phyloP scores from a whole-genome alignment of 306 rosid species.

The Bauhinia variegata region DNA sequence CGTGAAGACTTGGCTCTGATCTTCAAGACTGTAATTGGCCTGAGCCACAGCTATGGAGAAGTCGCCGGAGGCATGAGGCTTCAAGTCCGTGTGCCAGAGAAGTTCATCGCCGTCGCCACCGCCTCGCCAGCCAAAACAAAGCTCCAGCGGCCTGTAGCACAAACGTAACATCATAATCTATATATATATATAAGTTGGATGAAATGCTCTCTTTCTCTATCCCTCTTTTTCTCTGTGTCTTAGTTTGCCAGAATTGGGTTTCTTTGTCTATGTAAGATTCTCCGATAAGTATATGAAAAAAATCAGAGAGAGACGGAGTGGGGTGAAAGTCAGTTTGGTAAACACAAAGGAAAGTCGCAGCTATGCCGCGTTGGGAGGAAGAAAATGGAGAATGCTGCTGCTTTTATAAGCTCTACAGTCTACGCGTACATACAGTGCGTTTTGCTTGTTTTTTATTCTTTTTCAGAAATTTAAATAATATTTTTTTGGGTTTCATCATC shows the following conservation, averaged over 20 bases:
- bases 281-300: slow-evolving; percentile 18
- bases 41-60: slow-evolving; percentile 96
- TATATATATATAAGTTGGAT: too few relatives aligned
- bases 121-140: slow-evolving; percentile 53
- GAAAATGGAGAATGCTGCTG: not conserved
- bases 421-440: slow-evolving; percentile 15
- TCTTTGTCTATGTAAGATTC: not conserved
- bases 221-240: too few relatives aligned
- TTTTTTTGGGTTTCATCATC: too few relatives aligned
- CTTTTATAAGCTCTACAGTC: too few relatives aligned
- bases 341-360: slow-evolving; percentile 30
- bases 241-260: not conserved
- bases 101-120: slow-evolving; percentile 65
- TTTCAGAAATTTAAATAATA: too few relatives aligned
- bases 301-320: slow-evolving; percentile 12
- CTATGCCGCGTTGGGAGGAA: slow-evolving; percentile 46
- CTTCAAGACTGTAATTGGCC: slow-evolving; percentile 84
- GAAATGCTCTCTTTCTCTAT: too few relatives aligned
- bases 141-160: slow-evolving; percentile 53
- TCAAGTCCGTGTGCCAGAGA: slow-evolving; percentile 88
- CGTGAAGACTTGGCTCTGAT: slow-evolving; percentile 91
- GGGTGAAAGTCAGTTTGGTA: slow-evolving; percentile 15
- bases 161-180: slow-evolving; percentile 64
- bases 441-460: too few relatives aligned
- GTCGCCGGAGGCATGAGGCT: slow-evolving; percentile 88